A percentile compares a stretch with the other conserved stretches of the same genome.
These are phyloP conservation scores for Fusarium gaditjirri DNA, from an alignment of 2,329 filamentous ascomycete genomes.

Conservation along the genomic window DNA sequence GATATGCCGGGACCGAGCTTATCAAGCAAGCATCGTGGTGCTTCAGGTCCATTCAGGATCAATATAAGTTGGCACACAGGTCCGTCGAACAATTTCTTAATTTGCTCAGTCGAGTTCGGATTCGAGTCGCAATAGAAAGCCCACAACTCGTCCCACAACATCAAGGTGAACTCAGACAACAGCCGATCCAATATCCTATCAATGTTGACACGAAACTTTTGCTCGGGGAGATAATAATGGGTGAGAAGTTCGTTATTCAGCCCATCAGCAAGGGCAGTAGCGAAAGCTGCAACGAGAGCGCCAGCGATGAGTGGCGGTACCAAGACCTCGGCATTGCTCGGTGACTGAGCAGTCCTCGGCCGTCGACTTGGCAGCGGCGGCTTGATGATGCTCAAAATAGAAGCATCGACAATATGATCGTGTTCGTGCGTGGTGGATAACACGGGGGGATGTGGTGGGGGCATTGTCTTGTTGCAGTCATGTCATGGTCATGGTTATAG, in stretches of 20 bases:
- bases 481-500: conserved; percentile 31
- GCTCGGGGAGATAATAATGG: conserved; percentile 51
- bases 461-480: conserved; percentile 39
- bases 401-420: conserved; percentile 17
- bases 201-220: conserved; percentile 49
- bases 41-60: conserved; percentile 52
- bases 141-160: conserved; percentile 53
- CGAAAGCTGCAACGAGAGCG: conserved; percentile 50
- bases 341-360: conserved; percentile 44
- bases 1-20: conserved; percentile 51
- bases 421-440: conserved; percentile 35
- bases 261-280: conserved; percentile 48
- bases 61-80: conserved; percentile 52
- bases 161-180: conserved; percentile 46
- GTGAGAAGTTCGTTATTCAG: conserved; percentile 52
- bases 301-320: conserved; percentile 52
- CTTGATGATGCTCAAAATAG: conserved; percentile 46
- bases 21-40: conserved; percentile 49
- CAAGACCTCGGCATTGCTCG: conserved; percentile 48
- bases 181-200: conserved; percentile 52
- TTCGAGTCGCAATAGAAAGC: conserved; percentile 47
- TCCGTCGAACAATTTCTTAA: conserved; percentile 50
- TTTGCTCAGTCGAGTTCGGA: conserved; percentile 46
- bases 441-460: conserved; percentile 38
- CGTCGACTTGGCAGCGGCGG: conserved; percentile 50